phyloP scores from a whole-genome alignment of 805 yeast genomes.

The Cyberlindnera euphorbiiphila region DNA sequence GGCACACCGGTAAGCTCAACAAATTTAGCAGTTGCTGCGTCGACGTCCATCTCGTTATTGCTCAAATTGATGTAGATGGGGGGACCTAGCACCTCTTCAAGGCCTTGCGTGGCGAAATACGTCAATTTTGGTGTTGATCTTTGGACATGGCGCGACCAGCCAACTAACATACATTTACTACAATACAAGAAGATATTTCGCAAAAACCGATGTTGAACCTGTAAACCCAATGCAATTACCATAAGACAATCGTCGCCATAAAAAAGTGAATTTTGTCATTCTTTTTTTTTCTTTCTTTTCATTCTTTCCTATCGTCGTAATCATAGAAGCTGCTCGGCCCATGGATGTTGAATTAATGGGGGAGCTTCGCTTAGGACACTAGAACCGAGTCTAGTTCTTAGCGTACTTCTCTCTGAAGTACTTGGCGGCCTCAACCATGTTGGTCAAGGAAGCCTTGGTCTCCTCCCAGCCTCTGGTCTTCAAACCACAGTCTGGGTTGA shows the following conservation, averaged over 20 bases:
- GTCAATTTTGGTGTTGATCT: constrained; percentile 1
- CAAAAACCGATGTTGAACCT: constrained; percentile 45
- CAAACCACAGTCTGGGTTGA: constrained; percentile 99
- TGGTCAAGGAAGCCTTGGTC: constrained; percentile 89
- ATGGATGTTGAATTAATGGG: constrained; percentile 27
- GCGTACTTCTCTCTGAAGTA: constrained; percentile 63
- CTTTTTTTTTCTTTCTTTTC: no score
- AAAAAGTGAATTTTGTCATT: constrained; percentile 17
- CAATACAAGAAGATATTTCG: constrained; percentile 6
- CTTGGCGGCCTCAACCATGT: constrained; percentile 99
- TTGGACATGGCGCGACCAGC: no score
- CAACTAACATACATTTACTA: background rate
- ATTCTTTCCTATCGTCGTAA: constrained; percentile 11
- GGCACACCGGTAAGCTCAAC: constrained; percentile 22
- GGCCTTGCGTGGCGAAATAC: no score
- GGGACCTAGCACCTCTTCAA: no score
- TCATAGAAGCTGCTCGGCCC: constrained; percentile 9
- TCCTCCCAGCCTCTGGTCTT: constrained; percentile 99
- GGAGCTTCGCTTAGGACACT: constrained; percentile 3
- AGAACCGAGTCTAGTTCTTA: constrained; percentile 14
- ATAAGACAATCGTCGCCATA: constrained; percentile 15
- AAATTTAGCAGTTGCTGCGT: constrained; percentile 14
- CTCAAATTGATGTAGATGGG: background rate
- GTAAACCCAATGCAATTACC: constrained; percentile 29
- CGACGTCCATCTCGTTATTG: constrained; percentile 9